A percentile compares a stretch with the other conserved stretches of the same genome.
These are phyloP conservation scores for Coemansia sp. DNA, from an alignment of 192 early-diverging fungal species.

Conservation along the genomic window DNA sequence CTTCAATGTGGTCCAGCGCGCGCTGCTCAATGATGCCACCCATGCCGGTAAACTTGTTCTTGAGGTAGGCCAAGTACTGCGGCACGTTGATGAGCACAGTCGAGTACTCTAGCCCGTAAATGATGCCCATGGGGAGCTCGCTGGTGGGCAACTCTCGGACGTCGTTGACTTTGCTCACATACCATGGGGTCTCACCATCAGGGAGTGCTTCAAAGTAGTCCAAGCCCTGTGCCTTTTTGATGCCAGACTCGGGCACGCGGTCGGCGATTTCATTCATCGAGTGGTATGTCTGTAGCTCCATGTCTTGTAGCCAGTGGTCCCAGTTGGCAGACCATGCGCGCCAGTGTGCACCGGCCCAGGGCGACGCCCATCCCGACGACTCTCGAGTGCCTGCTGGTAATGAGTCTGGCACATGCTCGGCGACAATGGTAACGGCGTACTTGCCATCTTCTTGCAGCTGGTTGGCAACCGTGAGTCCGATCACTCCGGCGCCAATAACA, in stretches of 20 bases:
- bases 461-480: constrained; percentile 61
- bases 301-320: constrained; percentile 46
- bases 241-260: constrained; percentile 20
- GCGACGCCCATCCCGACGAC: constrained; percentile 53
- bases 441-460: constrained; percentile 38
- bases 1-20: constrained; percentile 20
- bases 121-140: constrained; percentile 16
- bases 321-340: constrained; percentile 56
- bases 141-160: constrained; percentile 3
- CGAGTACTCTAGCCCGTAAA: constrained; percentile 34
- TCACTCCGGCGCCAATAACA: constrained; percentile 65
- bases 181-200: constrained; percentile 16
- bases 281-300: constrained; percentile 33
- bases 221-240: constrained; percentile 16
- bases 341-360: constrained; percentile 70
- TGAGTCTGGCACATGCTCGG: constrained; percentile 28
- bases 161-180: constrained; percentile 13
- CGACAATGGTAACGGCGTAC: constrained; percentile 53
- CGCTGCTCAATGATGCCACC: constrained; percentile 23
- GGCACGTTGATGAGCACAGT: constrained; percentile 48
- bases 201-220: constrained; percentile 18
- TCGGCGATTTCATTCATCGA: constrained; percentile 28
- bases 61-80: constrained; percentile 31
- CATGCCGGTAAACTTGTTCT: constrained; percentile 8
- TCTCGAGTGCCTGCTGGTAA: not conserved